Evolutionary conservation across 2,329 filamentous ascomycete genomes (phyloP), one percentile per base, ranked within the genome.

Genomic region (Calonectria naviculata): DNA sequence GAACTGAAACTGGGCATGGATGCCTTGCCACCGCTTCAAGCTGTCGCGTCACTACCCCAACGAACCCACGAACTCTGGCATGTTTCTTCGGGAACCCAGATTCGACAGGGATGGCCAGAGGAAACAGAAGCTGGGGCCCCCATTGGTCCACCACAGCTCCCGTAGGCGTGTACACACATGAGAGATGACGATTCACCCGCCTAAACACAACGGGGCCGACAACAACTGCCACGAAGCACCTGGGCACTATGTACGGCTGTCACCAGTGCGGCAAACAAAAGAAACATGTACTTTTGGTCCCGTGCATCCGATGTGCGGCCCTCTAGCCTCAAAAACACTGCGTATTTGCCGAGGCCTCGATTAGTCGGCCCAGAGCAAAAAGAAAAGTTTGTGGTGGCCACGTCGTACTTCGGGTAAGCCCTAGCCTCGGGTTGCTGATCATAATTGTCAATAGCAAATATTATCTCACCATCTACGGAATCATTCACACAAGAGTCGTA

Each of bases 1-100:
- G 52, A 38, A 38, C 68, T 70, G 68, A 62, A 70, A 63, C 68
- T 42, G 34, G 28, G n/a, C 38, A 68, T 54, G 47, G 49, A 47
- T 71, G 63, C 60, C 72, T 71, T 67, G 71, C 63, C 71, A 70
- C 71, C 71, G 47, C 70, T 36, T 61, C 58, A 15, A 61, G 77
- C 56, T 63, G 73, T 78, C 70, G 71, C 76, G 75, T 77, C 64
- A 38, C 68, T 12, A 49, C 67, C 75, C 65, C 66, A 71, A 68
- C 70, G 47, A 46, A 58, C 64, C 58, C 24, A 44, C 58, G 56
- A 71, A 70, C 68, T 41, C 61, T 70, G 52, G 42, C 65, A 29
- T 70, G 69, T 70, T 74, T 74, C 63, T 68, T 66, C 60, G 69
- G 44, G 73, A 70, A 74, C 65, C 64, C 52, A 68, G 63, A 64